Percentiles rank a stretch among this genome's conserved stretches.
phyloP scores from a whole-genome alignment of 768 basidiomycete species.

The Russula foetens region DNA sequence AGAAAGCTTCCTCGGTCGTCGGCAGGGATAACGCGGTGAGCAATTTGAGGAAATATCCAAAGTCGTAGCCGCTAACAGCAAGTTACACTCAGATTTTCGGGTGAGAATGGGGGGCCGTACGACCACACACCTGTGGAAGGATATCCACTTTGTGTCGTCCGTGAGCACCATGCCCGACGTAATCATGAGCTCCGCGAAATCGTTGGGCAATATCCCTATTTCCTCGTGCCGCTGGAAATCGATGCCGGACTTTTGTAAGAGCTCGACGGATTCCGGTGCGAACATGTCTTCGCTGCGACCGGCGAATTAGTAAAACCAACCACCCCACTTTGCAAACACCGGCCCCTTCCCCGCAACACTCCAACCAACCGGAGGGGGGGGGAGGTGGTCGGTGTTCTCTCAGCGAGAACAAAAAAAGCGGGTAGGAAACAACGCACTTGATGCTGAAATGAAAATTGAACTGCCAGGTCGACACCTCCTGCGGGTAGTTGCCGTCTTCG shows the following conservation, averaged over 20 bases:
- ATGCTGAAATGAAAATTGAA: slow-evolving; percentile 96
- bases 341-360: no score
- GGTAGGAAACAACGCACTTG: slow-evolving; percentile 48
- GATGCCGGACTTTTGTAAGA: slow-evolving; percentile 90
- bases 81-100: background rate
- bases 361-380: no score
- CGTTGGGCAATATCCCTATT: slow-evolving; percentile 84
- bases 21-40: slow-evolving; percentile 83
- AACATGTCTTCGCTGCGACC: slow-evolving; percentile 91
- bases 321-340: background rate
- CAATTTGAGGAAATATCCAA: slow-evolving; percentile 96
- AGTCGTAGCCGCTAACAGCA: slow-evolving; percentile 83
- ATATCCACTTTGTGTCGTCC: slow-evolving; percentile 91
- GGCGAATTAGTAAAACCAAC: background rate
- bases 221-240: slow-evolving; percentile 93
- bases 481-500: slow-evolving; percentile 86
- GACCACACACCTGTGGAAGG: slow-evolving; percentile 83
- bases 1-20: slow-evolving; percentile 83
- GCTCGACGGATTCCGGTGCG: slow-evolving; percentile 93
- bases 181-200: slow-evolving; percentile 95
- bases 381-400: background rate
- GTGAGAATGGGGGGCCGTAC: no score
- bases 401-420: background rate
- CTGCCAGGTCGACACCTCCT: slow-evolving; percentile 94
- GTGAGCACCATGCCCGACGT: slow-evolving; percentile 89